phyloP scores from a whole-genome alignment of 2,329 filamentous ascomycete species.

The Calonectria hongkongensis region DNA sequence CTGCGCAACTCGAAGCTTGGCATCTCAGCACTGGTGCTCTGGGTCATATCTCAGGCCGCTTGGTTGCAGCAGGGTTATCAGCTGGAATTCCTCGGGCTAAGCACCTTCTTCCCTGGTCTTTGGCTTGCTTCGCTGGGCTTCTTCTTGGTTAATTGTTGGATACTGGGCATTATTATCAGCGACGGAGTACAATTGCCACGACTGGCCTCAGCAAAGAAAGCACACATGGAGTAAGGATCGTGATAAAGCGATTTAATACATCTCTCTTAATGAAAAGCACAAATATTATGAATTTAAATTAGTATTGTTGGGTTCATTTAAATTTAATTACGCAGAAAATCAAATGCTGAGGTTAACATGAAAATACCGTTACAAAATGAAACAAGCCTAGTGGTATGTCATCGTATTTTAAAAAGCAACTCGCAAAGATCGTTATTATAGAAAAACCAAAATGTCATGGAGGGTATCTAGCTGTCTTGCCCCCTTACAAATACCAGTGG shows the following conservation, averaged over 20 bases:
- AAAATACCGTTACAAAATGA: too few species aligned
- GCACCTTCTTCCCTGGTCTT: conserved; percentile 90
- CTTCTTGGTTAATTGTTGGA: conserved; percentile 91
- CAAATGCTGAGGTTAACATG: too few species aligned
- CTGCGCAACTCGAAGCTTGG: conserved; percentile 77
- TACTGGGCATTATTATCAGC: conserved; percentile 85
- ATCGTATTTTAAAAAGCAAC: conserved; percentile 21
- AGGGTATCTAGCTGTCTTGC: conserved; percentile 51
- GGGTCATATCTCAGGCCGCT: conserved; percentile 83
- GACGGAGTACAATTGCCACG: conserved; percentile 69
- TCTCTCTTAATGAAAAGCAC: neutral
- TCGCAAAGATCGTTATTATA: conserved; percentile 42
- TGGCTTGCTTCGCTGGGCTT: conserved; percentile 86
- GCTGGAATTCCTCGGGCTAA: conserved; percentile 86
- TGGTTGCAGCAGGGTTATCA: conserved; percentile 86
- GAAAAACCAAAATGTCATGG: conserved; percentile 44
- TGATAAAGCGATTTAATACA: neutral
- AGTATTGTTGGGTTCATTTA: too few species aligned
- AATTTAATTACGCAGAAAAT: too few species aligned
- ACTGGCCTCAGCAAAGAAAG: conserved; percentile 42
- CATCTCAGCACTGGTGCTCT: conserved; percentile 78
- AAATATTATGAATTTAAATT: neutral
- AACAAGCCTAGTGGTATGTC: too few species aligned
- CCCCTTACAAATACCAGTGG: conserved; percentile 30
- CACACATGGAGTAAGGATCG: conserved; percentile 48